Evolutionary conservation across 2,329 filamentous ascomycete species (phyloP), one percentile per base, ranked within the genome.

Genomic region (Fusarium drepaniforme): DNA sequence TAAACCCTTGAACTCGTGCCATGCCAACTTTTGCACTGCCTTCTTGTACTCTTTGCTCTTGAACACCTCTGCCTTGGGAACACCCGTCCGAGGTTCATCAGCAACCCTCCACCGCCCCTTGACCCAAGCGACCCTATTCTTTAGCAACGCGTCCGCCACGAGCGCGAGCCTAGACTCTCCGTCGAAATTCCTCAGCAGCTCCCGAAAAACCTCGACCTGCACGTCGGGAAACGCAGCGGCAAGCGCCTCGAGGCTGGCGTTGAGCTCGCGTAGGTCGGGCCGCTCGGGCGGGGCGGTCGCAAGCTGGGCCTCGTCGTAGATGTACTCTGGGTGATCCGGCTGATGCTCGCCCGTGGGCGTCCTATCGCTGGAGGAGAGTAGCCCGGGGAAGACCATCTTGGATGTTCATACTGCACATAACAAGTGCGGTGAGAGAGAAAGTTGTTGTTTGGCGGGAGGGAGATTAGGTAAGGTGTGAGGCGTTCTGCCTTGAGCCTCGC

Each of bases 191-290:
- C 88, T 84, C 59, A 97, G 90, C 89, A 97, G 93, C 85, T 96
- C 94, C 53, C 94, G 90, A 80, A 97, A 94, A 21, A 96, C 94
- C 76, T 96, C 93, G 70, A 94, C 87, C 82, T 95, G 93, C n/a
- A 96, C 87, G 82, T 96, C 91, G 33, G 94, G 94, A 75, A 97
- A 97, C 11, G 96, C 88, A 58, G 90, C 90, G 25, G 91, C 90
- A 51, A 97, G 88, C 15, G 88, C 90, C 70, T 90, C 89, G 73
- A 97, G 90, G 76, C 91, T 89, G 61, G 86, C 86, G 84, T 96
- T 96, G 59, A 96, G 87, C 68, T 93, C 90, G 75, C 89, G 87
- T 28, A 95, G 86, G 77, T 94, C 89, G 44, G 90, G 88, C 40
- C 88, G 85, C 70, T 92, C 90, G 74, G 85, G 84, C 9, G 83